Evolutionary conservation across 2,329 filamentous ascomycete species (phyloP), one percentile per base, ranked within the genome.

Genomic region (Penicillium sp.): DNA sequence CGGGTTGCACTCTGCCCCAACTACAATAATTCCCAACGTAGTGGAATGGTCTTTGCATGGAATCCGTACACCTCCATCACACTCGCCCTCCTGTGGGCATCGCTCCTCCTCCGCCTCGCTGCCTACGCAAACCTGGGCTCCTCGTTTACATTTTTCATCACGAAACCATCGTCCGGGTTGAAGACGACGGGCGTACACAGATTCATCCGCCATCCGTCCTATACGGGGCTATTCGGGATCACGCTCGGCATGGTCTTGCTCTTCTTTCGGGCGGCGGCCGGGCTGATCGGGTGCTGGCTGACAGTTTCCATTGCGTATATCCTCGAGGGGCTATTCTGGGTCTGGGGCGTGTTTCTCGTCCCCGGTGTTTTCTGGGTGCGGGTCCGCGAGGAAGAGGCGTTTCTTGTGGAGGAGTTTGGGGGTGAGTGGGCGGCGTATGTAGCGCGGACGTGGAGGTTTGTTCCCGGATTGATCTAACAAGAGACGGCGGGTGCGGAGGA

Each of bases 131-230:
- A 46, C 4, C 59, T 61, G 4, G 53, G 53, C 2, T 17, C 31
- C 26, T 61, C 52, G 5, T 61, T 61, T n/a, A 61, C 53, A 17
- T 61, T 56, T 8, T 26, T 8, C 35, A 38, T 61, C 17, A 51
- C 59, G 6, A 44, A 46, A 17, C 59, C 59, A 2, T 4, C 26
- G 3, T 21, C 49, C 1, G 52, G 47, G 2, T 31, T 61, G 2
- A 44, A 56, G 15, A 61, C 52, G 6, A 52, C 59, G 3, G 59
- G 59, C 0, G 17, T 61, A 3, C 41, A 56, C 19, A 11, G 53
- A 7, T 41, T 52, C 38, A 23, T 61, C 3, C 59, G 59, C 1
- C 52, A 61, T n/a, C 59, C 59, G 13, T 56, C 59, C 3, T 61
- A 61, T 23, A 51, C 53, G 11, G 59, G 30, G 6, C 1, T 51